phyloP scores from a whole-genome alignment of 2,329 filamentous ascomycete genomes.

The Nemania abortiva region DNA sequence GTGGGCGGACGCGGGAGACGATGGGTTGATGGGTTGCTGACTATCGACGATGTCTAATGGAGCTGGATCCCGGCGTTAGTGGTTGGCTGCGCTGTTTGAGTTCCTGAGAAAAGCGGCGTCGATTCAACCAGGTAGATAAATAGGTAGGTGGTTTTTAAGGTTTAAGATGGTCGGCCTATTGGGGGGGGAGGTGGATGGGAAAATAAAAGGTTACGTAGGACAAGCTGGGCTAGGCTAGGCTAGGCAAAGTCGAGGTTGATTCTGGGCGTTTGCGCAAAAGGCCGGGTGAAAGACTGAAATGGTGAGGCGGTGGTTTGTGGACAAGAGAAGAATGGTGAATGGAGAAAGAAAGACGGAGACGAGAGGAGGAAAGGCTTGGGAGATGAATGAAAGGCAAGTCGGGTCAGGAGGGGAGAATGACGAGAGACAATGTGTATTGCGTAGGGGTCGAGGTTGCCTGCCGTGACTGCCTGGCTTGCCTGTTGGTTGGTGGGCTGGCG shows the following conservation, averaged over 20 bases:
- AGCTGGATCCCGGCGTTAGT: slow-evolving; percentile 13
- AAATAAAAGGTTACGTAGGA: not conserved
- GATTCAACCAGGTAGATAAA: not conserved
- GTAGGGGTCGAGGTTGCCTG: not conserved
- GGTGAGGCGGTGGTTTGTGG: slow-evolving; percentile 36
- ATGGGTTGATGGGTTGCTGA: slow-evolving; percentile 26
- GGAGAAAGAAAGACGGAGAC: slow-evolving; percentile 25
- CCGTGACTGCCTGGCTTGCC: not conserved
- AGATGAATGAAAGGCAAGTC: not conserved
- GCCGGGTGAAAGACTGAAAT: slow-evolving; percentile 11
- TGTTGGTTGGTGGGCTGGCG: not conserved
- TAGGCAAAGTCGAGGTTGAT: not conserved
- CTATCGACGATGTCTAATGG: slow-evolving; percentile 13
- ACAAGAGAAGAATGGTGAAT: slow-evolving; percentile 30
- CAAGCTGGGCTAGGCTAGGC: not conserved
- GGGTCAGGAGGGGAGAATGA: slow-evolving; percentile 6
- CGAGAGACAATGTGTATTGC: slow-evolving; percentile 20
- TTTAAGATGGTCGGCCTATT: not conserved
- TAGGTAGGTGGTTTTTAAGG: not conserved
- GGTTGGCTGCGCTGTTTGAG: slow-evolving; percentile 1
- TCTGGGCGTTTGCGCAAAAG: not conserved
- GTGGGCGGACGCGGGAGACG: slow-evolving; percentile 25
- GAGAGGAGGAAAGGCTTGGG: slow-evolving; percentile 5
- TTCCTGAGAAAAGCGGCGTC: not conserved
- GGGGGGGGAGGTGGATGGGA: not conserved